These are phyloP conservation scores for Cadophora sp. DNA, from an alignment of 2,329 filamentous ascomycete species.

Conservation along the genomic window DNA sequence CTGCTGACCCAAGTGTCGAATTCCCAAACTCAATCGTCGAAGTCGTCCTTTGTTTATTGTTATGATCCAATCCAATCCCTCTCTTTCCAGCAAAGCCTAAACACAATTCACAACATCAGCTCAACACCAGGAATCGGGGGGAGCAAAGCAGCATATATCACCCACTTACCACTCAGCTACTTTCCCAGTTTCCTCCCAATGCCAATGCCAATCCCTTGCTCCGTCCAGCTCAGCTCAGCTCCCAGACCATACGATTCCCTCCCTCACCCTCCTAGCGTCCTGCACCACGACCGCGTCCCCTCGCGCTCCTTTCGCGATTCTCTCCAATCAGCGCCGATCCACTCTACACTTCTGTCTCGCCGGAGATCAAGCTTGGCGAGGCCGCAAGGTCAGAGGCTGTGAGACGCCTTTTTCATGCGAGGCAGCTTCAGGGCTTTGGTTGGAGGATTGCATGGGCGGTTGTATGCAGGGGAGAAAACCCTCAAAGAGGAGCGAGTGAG, in stretches of 20 bases:
- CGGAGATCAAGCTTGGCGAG: constrained; percentile 9
- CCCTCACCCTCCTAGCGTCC: neutral
- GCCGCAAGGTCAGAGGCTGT: no score
- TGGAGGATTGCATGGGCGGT: constrained; percentile 8
- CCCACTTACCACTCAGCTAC: neutral
- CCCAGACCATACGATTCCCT: neutral
- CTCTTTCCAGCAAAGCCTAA: neutral
- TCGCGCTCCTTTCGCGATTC: constrained; percentile 15
- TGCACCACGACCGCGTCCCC: neutral
- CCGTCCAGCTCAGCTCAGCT: neutral
- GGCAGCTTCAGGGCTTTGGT: neutral
- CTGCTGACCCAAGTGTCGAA: neutral
- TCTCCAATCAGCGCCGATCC: neutral
- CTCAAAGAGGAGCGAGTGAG: neutral
- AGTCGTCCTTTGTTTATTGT: constrained; percentile 14
- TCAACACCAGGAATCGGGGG: constrained; percentile 17
- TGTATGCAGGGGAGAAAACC: constrained; percentile 6
- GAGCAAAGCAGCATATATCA: constrained; percentile 33
- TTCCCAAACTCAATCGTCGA: constrained; percentile 8
- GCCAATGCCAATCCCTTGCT: neutral
- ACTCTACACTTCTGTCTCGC: neutral
- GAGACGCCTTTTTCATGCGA: constrained; percentile 5
- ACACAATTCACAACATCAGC: constrained; percentile 18
- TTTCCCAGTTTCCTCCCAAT: neutral
- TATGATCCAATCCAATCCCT: constrained; percentile 12